A percentile compares a stretch with the other conserved stretches of the same genome.
phyloP scores from a whole-genome alignment of 2,329 filamentous ascomycete genomes.

The Sporothrix dimorphospora region DNA sequence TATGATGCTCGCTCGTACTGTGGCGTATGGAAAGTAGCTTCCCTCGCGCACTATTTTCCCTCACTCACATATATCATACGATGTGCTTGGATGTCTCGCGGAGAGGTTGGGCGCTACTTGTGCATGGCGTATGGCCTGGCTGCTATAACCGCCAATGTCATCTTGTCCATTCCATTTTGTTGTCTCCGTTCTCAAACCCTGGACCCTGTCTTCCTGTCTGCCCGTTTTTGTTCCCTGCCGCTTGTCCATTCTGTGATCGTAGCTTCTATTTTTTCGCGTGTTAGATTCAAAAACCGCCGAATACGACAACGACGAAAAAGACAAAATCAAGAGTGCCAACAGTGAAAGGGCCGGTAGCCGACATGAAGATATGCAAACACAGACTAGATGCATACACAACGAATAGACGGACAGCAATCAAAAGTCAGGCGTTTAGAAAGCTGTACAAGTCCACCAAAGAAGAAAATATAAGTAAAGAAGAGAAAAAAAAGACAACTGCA shows the following conservation, averaged over 20 bases:
- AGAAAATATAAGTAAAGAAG: background rate
- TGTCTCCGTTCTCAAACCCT: background rate
- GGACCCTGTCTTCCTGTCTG: background rate
- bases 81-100: background rate
- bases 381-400: background rate
- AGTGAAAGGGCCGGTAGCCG: background rate
- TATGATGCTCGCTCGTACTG: background rate
- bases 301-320: conserved; percentile 10
- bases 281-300: background rate
- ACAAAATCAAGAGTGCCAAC: conserved; percentile 1
- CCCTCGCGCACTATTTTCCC: background rate
- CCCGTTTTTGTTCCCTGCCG: background rate
- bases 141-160: conserved; percentile 7
- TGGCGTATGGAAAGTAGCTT: background rate
- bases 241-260: too few relatives aligned
- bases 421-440: background rate
- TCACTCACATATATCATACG: background rate
- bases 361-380: conserved; percentile 8
- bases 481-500: background rate
- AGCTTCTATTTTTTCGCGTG: background rate
- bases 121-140: background rate
- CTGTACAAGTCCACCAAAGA: background rate
- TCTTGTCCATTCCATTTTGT: background rate
- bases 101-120: background rate
- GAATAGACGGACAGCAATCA: background rate